Evolutionary conservation across 768 basidiomycete species (phyloP).

Genomic region (Amanita polypyramis): DNA sequence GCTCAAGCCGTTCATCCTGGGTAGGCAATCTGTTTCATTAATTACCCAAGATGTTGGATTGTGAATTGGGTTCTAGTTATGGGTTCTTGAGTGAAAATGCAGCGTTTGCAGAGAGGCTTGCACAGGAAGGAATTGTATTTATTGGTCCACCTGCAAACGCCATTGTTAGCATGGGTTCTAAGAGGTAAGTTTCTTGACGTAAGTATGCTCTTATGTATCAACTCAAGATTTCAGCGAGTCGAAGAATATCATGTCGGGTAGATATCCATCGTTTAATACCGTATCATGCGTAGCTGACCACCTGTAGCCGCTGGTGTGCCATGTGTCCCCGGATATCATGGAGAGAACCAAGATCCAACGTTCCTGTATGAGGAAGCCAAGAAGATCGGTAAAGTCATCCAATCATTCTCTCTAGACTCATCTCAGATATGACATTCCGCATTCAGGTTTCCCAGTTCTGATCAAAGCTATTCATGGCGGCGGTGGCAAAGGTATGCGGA

Average conservation of each 20-base stretch:
- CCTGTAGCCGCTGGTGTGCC: slow-evolving; percentile 73
- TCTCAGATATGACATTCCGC: background rate
- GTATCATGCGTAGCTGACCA: slow-evolving; percentile 6
- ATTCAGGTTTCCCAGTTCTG: slow-evolving; percentile 73
- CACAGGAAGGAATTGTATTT: slow-evolving; percentile 75
- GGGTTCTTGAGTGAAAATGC: slow-evolving; percentile 93
- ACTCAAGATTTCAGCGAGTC: slow-evolving; percentile 52
- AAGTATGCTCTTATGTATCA: background rate
- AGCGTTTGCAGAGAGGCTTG: slow-evolving; percentile 61
- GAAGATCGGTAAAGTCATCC: slow-evolving; percentile 43
- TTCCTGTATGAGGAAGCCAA: slow-evolving; percentile 60
- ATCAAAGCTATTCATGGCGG: slow-evolving; percentile 98
- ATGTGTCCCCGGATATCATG: slow-evolving; percentile 93
- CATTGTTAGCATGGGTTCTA: slow-evolving; percentile 91
- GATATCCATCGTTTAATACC: slow-evolving; percentile 10
- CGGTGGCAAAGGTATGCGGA: slow-evolving; percentile 93
- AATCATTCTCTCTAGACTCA: background rate
- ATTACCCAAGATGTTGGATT: background rate
- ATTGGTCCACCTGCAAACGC: slow-evolving; percentile 86
- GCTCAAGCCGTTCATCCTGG: slow-evolving; percentile 96
- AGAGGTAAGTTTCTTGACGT: slow-evolving; percentile 45
- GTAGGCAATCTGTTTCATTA: slow-evolving; percentile 23
- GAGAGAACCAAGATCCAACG: slow-evolving; percentile 65
- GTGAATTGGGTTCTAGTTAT: slow-evolving; percentile 34
- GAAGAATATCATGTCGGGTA: slow-evolving; percentile 89